Evolutionary conservation across 495 filamentous ascomycete genomes (phyloP), one percentile per base, ranked within the genome.

Genomic region (Chaetomium tenue): DNA sequence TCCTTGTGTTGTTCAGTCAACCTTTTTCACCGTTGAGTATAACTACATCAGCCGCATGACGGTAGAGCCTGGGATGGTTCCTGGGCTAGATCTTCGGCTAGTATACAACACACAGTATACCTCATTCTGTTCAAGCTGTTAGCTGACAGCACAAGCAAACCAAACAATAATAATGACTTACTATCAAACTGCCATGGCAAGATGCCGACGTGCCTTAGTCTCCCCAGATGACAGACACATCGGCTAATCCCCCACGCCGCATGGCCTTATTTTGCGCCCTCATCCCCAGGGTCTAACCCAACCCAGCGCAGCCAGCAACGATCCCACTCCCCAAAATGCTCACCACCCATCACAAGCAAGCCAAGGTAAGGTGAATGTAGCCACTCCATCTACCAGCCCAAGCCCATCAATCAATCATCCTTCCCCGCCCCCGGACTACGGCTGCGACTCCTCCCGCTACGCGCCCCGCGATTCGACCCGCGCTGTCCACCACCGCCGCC

Each of bases 391-490:
- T 37, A 7, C 64, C 58, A 67, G n/a, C n/a, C n/a, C 13, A 66
- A 30, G 12, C 13, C 52, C 28, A 2, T 30, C 28, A 30, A 2
- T 30, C 28, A 30, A n/a, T 64, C 71, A 60, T 71, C 76, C 71
- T 69, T 68, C 52, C 56, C 60, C 30, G 23, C 48, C 48, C 74
- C 78, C 2, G 77, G 78, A 65, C 78, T 80, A 28, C 77, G 69
- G 50, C 78, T 80, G 44, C 78, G 63, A 47, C 75, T 79, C 20
- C 78, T 71, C 0, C 85, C 83, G 61, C 80, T 77, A 28, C 87
- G 37, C 26, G 48, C 64, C 13, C 70, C 77, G 4, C 77, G 66
- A 30, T 73, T 70, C n/a, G 62, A 58, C 2, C 67, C 71, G 33
- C 70, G 48, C 51, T 74, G 77, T 56, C 79, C 81, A 48, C 78